Conservation (phyloP, 2,329 filamentous ascomycete species). For the Penicillium decumbens region DNA sequence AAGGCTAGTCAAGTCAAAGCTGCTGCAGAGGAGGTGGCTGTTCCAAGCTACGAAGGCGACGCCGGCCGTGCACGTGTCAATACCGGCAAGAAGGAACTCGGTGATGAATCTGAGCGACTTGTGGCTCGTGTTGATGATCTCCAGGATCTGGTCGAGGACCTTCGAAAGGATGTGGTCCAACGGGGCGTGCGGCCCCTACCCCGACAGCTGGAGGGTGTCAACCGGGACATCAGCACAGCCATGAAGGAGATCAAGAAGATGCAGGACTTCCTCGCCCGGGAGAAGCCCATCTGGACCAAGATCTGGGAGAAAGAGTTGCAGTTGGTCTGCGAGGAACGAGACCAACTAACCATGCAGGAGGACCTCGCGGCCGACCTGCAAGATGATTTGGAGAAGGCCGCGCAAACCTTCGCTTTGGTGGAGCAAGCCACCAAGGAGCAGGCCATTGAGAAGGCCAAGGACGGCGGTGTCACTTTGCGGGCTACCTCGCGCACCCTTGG, state of each 20-base stretch:
- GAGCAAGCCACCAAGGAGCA: slow-evolving; percentile 99
- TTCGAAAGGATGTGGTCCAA: slow-evolving; percentile 92
- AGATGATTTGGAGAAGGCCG: slow-evolving; percentile 91
- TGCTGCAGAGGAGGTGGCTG: slow-evolving; percentile 63
- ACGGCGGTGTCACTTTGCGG: slow-evolving; percentile 41
- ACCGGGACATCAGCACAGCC: slow-evolving; percentile 77
- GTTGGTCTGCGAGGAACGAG: slow-evolving; percentile 89
- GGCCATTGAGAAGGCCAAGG: slow-evolving; percentile 60
- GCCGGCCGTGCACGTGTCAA: slow-evolving; percentile 83
- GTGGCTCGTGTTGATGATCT: slow-evolving; percentile 91
- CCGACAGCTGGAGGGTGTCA: slow-evolving; percentile 80
- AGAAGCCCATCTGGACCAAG: slow-evolving; percentile 97
- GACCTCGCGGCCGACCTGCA: slow-evolving; percentile 87
- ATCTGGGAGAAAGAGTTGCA: slow-evolving; percentile 98
- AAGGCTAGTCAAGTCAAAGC: slow-evolving; percentile 80
- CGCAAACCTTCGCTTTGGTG: slow-evolving; percentile 87
- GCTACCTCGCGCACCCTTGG: slow-evolving; percentile 51
- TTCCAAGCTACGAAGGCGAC: slow-evolving; percentile 69
- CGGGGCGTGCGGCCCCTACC: slow-evolving; percentile 88
- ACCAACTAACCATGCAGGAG: slow-evolving; percentile 93
- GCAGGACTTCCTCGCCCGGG: slow-evolving; percentile 82
- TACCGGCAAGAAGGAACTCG: slow-evolving; percentile 78
- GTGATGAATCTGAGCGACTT: slow-evolving; percentile 80
- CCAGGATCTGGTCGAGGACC: slow-evolving; percentile 93
- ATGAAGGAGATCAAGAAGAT: slow-evolving; percentile 87